Percentiles rank a stretch among this genome's conserved stretches.
Conservation (phyloP, 352 stramenopile species). For the Phytophthora fragariae region DNA sequence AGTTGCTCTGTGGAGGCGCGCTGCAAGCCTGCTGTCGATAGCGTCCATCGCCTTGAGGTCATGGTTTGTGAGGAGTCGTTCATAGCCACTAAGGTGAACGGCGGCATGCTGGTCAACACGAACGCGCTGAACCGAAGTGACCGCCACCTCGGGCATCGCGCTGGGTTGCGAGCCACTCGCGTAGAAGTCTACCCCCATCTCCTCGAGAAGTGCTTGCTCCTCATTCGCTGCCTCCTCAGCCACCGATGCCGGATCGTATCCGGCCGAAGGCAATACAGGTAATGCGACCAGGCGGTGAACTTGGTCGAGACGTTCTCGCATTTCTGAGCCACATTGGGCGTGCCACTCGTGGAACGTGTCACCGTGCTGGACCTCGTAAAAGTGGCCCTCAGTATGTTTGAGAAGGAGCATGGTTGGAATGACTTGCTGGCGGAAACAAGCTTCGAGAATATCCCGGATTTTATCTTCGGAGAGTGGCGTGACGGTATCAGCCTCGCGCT, state of each 20-base stretch:
- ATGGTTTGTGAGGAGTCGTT: background rate
- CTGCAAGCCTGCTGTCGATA: too few relatives aligned
- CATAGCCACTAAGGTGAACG: background rate
- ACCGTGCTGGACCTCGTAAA: too few relatives aligned
- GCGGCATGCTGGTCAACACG: background rate
- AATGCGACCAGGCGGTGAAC: too few relatives aligned
- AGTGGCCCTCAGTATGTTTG: too few relatives aligned
- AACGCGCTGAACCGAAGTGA: background rate
- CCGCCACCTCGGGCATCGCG: background rate
- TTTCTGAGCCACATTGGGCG: too few relatives aligned
- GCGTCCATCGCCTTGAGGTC: background rate
- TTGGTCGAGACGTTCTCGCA: too few relatives aligned
- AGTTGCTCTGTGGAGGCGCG: background rate
- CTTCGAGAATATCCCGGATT: too few relatives aligned
- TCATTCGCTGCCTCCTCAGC: background rate
- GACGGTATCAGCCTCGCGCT: background rate
- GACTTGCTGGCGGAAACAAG: too few relatives aligned
- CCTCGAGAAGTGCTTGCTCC: background rate
- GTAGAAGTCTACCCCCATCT: conserved; percentile 2
- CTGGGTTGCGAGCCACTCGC: background rate
- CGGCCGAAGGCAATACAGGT: too few relatives aligned
- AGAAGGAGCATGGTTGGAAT: too few relatives aligned
- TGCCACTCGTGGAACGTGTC: too few relatives aligned
- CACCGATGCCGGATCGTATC: background rate
- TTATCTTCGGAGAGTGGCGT: background rate